These are phyloP conservation scores for Verticillium tricorpus DNA, from an alignment of 2,329 filamentous ascomycete species.

Conservation along the genomic window DNA sequence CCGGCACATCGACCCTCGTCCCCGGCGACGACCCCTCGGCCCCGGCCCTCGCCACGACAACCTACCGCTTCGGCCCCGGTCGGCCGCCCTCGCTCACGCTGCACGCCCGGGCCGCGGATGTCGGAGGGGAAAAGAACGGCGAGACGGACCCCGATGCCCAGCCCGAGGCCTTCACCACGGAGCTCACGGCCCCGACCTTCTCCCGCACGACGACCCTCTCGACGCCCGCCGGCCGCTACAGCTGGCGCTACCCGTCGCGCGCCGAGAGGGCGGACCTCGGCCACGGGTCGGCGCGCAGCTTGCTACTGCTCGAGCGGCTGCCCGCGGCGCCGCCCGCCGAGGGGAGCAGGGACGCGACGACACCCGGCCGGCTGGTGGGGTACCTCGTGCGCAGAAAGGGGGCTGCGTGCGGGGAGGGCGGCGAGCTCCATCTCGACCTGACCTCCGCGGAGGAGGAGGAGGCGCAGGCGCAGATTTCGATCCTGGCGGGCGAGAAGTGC, in stretches of 20 bases:
- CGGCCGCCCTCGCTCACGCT: slow-evolving; percentile 42
- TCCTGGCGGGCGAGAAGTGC: background rate
- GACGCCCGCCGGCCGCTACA: slow-evolving; percentile 44
- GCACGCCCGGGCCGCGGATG: slow-evolving; percentile 15
- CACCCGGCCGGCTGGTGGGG: background rate
- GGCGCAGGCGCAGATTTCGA: background rate
- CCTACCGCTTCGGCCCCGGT: slow-evolving; percentile 53
- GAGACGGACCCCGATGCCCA: too few species aligned
- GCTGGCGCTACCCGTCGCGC: slow-evolving; percentile 51
- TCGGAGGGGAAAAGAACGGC: slow-evolving; percentile 12
- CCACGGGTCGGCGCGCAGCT: slow-evolving; percentile 33
- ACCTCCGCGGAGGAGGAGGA: slow-evolving; percentile 25
- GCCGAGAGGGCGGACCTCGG: slow-evolving; percentile 32
- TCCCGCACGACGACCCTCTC: slow-evolving; percentile 42
- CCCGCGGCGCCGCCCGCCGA: slow-evolving; percentile 17
- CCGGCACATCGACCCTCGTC: slow-evolving; percentile 44
- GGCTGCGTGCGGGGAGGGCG: slow-evolving; percentile 45
- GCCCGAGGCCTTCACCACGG: slow-evolving; percentile 8
- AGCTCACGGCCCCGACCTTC: slow-evolving; percentile 27
- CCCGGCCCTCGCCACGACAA: slow-evolving; percentile 41
- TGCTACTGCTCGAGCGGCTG: slow-evolving; percentile 48
- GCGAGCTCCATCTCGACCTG: slow-evolving; percentile 40
- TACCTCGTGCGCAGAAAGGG: background rate
- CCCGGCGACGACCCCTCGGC: slow-evolving; percentile 29
- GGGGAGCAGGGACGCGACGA: background rate